Evolutionary conservation across 306 rosid genomes (phyloP), one percentile per base, ranked within the genome.

Genomic region (Crotalaria pallida): DNA sequence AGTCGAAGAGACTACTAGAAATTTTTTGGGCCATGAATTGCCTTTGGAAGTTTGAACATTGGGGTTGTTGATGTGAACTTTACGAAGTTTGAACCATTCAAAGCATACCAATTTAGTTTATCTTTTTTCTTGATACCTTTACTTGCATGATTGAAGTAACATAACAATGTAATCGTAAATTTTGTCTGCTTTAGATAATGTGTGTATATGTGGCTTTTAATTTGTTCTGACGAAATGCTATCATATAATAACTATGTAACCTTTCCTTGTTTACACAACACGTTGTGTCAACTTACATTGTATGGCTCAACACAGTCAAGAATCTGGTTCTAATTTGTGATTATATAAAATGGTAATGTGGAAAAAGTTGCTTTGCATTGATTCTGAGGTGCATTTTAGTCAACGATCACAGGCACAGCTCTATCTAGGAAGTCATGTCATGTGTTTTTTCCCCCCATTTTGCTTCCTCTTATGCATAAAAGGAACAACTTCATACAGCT

Each of bases 401-500:
- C 23, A 27, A 26, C 11, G 8, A 50, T 63, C 3, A 15, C 31
- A 50, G 63, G 41, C 3, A 15, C 31, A 43, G 49, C 41, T 65
- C 62, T 80, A 13, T 64, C 26, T 55, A 27, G 40, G 64, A 65
- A 74, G 21, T 33, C 43, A 19, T 34, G 55, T 52, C 45, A 3
- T 73, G 16, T 41, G 47, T 12, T 11, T 51, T 62, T 22, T n/a
- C 58, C 56, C 58, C 24, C n/a, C 26, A 16, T 69, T 63, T 55
- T 58, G 27, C 63, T 22, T 53, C 56, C 21, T 58, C 45, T 9
- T 61, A 31, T 75, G 74, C 68, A 34, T 40, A 60, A 41, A 38
- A 57, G 68, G 70, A 72, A 48, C 10, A 56, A n/a, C n/a, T n/a
- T 33, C 53, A 50, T 67, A 18, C 36, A 40, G 36, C 71, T 52